Evolutionary conservation across 139 green algal genomes (phyloP).

Genomic region (Picochlorum sp.): DNA sequence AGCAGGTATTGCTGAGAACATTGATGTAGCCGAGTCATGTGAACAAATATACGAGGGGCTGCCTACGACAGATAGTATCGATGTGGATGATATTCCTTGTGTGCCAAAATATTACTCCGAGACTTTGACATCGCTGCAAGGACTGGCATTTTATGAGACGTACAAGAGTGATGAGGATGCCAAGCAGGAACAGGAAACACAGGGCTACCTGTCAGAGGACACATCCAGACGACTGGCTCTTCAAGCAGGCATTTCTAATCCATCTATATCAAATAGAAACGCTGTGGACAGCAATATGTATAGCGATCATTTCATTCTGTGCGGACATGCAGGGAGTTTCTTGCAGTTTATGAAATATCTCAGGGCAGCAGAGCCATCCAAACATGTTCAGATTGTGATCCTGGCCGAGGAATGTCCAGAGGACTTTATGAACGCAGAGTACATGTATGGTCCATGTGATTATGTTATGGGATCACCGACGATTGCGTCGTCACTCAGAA

Average conservation of each 20-base stretch:
- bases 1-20: not conserved
- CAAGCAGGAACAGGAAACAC: constrained; percentile 18
- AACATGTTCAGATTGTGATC: constrained; percentile 35
- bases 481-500: constrained; percentile 29
- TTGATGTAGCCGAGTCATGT: constrained; percentile 3
- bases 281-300: too few relatives aligned
- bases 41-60: constrained; percentile 19
- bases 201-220: not conserved
- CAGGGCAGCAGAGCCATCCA: constrained; percentile 19
- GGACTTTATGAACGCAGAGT: constrained; percentile 6
- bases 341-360: constrained; percentile 41
- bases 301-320: constrained; percentile 44
- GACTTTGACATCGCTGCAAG: constrained; percentile 4
- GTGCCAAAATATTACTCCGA: constrained; percentile 20
- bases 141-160: constrained; percentile 16
- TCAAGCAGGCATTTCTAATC: not conserved
- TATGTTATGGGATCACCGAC: constrained; percentile 40
- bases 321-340: constrained; percentile 37
- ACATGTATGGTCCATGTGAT: constrained; percentile 21
- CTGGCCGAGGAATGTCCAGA: constrained; percentile 31
- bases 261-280: not conserved
- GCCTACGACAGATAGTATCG: constrained; percentile 25
- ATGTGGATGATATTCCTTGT: constrained; percentile 31
- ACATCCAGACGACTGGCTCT: constrained; percentile 14
- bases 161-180: constrained; percentile 4